Evolutionary conservation across 257 asterid genomes (phyloP).

Genomic region (Apocynum venetum): DNA sequence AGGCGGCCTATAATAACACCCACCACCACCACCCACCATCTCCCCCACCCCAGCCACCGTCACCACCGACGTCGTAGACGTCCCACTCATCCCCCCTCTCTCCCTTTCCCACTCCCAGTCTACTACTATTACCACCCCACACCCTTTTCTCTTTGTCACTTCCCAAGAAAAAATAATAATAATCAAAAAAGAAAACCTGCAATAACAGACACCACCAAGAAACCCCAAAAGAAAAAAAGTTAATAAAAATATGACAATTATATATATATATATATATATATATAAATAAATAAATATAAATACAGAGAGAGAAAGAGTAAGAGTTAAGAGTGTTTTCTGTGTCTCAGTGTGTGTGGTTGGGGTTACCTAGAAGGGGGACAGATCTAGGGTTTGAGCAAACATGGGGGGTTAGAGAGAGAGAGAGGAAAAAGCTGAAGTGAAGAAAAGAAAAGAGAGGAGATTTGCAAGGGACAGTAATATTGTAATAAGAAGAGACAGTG

Average conservation of each 20-base stretch:
- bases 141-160: background rate
- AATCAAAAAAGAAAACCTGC: conserved; percentile 4
- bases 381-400: conserved; percentile 92
- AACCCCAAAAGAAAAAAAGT: background rate
- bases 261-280: too few species aligned
- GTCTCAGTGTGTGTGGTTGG: conserved; percentile 21
- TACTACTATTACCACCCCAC: conserved; percentile 6
- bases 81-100: conserved; percentile 21
- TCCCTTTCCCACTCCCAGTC: conserved; percentile 22
- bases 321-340: background rate
- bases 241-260: background rate
- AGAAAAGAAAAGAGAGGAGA: background rate
- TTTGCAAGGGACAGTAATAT: background rate
- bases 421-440: background rate
- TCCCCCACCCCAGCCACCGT: conserved; percentile 31
- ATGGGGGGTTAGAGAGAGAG: conserved; percentile 32
- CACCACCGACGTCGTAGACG: conserved; percentile 24
- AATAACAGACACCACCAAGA: background rate
- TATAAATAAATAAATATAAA: background rate
- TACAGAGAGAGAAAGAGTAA: background rate
- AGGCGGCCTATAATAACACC: conserved; percentile 59
- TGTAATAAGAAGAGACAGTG: conserved; percentile 6
- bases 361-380: conserved; percentile 67
- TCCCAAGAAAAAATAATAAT: conserved; percentile 2
- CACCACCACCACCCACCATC: conserved; percentile 48